These are phyloP conservation scores for Mycosphaerella arachidis DNA, from an alignment of 2,329 filamentous ascomycete genomes.

Conservation along the genomic window DNA sequence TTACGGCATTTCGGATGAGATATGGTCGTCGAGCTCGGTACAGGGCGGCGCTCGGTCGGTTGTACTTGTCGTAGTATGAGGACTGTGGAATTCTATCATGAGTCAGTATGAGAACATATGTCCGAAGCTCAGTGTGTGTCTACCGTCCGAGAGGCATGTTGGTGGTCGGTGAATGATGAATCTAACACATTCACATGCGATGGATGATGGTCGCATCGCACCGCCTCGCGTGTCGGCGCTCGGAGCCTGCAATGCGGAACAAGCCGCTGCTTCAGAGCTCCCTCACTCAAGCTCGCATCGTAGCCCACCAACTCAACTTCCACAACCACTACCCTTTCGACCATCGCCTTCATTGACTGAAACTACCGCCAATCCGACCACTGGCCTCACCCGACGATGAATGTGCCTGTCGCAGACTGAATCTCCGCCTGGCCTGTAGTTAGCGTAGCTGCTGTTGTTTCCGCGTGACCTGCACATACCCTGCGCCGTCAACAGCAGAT, in stretches of 20 bases:
- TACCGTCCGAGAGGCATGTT: constrained; percentile 24
- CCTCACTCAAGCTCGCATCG: neutral
- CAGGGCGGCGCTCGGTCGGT: constrained; percentile 80
- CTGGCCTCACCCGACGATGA: constrained; percentile 10
- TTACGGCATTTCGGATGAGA: constrained; percentile 80
- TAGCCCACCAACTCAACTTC: no score
- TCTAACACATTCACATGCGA: constrained; percentile 3
- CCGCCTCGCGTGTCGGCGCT: no score
- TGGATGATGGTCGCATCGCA: neutral
- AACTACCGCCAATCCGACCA: neutral
- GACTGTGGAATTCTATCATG: constrained; percentile 52
- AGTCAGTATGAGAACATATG: neutral
- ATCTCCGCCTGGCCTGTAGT: constrained; percentile 15
- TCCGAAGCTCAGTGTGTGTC: neutral
- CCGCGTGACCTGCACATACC: constrained; percentile 17
- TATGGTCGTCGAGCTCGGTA: constrained; percentile 90
- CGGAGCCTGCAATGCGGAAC: no score
- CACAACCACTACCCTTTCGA: neutral
- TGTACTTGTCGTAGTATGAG: constrained; percentile 88
- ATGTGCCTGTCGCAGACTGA: constrained; percentile 8
- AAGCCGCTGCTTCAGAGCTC: neutral
- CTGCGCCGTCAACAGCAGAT: constrained; percentile 1
- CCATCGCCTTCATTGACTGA: neutral
- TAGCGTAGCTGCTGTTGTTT: constrained; percentile 24
- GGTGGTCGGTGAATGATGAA: neutral